These are phyloP conservation scores for Blastobotrys chiropterorum DNA, from an alignment of 805 yeast species.

Conservation along the genomic window DNA sequence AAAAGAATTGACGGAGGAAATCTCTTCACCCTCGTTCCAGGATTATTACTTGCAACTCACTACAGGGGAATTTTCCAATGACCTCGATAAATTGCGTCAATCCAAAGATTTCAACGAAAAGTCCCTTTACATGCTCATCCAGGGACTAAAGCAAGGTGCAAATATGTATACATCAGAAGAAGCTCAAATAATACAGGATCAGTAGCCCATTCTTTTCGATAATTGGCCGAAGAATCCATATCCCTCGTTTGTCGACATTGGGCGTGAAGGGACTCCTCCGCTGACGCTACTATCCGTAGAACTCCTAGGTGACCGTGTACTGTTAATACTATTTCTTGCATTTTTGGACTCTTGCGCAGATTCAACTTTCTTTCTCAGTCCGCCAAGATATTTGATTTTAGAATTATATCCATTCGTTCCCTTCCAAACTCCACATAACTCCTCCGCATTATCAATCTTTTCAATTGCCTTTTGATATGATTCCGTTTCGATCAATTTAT, in stretches of 20 bases:
- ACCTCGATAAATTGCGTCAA: constrained; percentile 35
- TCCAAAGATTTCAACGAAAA: constrained; percentile 37
- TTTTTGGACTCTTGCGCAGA: too few relatives aligned
- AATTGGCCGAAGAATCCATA: constrained; percentile 6
- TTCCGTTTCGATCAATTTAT: constrained; percentile 10
- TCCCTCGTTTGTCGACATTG: not conserved
- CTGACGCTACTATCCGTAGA: not conserved
- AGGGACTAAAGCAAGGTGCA: constrained; percentile 33
- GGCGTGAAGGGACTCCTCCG: too few relatives aligned
- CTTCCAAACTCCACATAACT: constrained; percentile 22
- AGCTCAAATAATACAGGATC: too few relatives aligned
- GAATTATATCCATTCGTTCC: constrained; percentile 19
- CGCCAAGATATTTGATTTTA: constrained; percentile 19
- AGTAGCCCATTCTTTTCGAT: constrained; percentile 7
- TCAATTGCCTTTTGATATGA: constrained; percentile 16
- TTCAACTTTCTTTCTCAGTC: constrained; percentile 19
- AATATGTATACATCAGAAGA: constrained; percentile 28
- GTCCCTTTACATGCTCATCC: constrained; percentile 29
- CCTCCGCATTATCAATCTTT: constrained; percentile 11
- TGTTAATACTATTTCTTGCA: too few relatives aligned
- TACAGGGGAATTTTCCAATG: constrained; percentile 44
- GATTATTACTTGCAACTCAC: constrained; percentile 40
- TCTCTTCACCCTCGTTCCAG: constrained; percentile 8
- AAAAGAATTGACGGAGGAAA: not conserved
- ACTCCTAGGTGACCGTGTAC: too few relatives aligned